phyloP scores from a whole-genome alignment of 495 filamentous ascomycete genomes.

The Bacidia gigantensis region DNA sequence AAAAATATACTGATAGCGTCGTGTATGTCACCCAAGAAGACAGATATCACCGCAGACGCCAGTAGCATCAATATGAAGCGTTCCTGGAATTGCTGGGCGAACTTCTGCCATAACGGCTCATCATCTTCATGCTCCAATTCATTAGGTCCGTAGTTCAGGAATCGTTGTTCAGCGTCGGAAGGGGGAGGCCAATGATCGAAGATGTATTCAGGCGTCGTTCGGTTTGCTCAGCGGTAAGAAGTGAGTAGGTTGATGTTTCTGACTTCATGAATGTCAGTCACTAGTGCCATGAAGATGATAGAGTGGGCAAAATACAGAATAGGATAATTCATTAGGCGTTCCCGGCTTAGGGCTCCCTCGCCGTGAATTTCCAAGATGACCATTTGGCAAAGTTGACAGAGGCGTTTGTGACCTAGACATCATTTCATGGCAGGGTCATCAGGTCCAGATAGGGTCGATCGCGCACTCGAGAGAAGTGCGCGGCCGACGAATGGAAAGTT shows the following conservation, averaged over 20 bases:
- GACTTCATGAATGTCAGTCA: slow-evolving; percentile 26
- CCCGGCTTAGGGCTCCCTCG: slow-evolving; percentile 27
- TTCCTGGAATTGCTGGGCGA: slow-evolving; percentile 92
- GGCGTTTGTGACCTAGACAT: slow-evolving; percentile 50
- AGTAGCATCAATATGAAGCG: slow-evolving; percentile 81
- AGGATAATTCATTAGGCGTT: slow-evolving; percentile 21
- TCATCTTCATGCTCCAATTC: slow-evolving; percentile 88
- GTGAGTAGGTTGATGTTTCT: slow-evolving; percentile 45
- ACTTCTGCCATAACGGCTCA: slow-evolving; percentile 87
- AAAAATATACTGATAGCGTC: slow-evolving; percentile 91
- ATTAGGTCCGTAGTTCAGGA: slow-evolving; percentile 75
- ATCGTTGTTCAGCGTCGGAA: slow-evolving; percentile 61
- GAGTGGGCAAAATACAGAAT: slow-evolving; percentile 11
- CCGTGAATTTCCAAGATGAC: slow-evolving; percentile 26
- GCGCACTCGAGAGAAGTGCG: not conserved
- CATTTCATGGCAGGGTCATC: slow-evolving; percentile 1
- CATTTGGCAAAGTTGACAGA: slow-evolving; percentile 36
- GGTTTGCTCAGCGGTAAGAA: slow-evolving; percentile 60
- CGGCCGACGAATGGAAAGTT: not conserved
- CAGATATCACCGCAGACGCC: slow-evolving; percentile 74
- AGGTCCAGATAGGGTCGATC: not conserved
- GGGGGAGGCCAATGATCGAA: slow-evolving; percentile 64
- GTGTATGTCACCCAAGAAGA: slow-evolving; percentile 88
- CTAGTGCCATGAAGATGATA: not conserved
- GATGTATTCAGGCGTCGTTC: slow-evolving; percentile 73